Base-by-base conservation (phyloP, 129 eudicot genomes). In the Artemisia argyi region DNA sequence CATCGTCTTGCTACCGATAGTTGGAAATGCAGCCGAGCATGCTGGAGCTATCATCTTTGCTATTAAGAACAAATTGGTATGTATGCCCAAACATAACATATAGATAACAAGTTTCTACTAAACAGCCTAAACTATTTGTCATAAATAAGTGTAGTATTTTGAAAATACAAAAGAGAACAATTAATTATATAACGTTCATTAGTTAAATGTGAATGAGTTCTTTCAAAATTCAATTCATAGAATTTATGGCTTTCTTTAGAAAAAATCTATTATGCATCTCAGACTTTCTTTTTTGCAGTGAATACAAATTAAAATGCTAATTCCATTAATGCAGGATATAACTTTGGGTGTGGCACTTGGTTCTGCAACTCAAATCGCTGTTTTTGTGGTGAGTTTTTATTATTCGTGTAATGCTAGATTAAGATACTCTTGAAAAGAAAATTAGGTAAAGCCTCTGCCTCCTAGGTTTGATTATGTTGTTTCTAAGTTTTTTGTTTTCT, bases 1-100 rank as follows among this genome's bases (percentile, higher is more conserved):
- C 75, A 83, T 93, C 51, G 85, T 93, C 61, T 68, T 93, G 66
- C 81, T 93, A 51, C 98, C 98, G 46, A 85, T 89, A 15, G 92
- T 89, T 12, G 98, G 98, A 75, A 93, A 93, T 69, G 98, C 98
- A 69, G 91, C 93, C 11, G 98, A 92, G 76, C 98, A 92, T 73
- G 98, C 98, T 7, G 98, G 95, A 73, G 96, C 98, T 17, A 58
- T 93, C 65, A 86, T 93, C 28, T 93, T 93, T 73, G 96, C 96
- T 52, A 80, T 83, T 71, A 93, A 85, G 80, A 85, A 93, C 85
- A 93, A 93, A 69, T 69, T 93, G 89, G 98, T 89, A 51, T 66
- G 87, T 66, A 28, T n/a, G 9, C 47, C 53, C 42, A 20, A 66
- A 9, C 4, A 28, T 14, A 62, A 13, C 17, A 1, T 70, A 19